phyloP scores from a whole-genome alignment of 306 rosid species.

The Phaseolus lunatus region DNA sequence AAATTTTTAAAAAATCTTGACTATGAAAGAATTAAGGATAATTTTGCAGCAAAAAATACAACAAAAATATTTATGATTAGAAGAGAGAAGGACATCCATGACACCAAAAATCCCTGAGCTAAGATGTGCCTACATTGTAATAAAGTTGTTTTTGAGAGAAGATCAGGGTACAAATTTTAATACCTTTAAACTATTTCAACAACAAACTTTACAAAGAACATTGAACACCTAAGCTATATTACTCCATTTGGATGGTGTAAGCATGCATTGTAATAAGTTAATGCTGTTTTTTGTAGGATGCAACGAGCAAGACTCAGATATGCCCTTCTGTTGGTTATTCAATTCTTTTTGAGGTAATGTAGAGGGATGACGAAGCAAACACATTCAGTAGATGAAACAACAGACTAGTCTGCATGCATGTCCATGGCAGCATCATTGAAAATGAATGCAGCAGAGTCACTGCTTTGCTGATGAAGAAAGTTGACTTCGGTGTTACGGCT shows the following conservation, averaged over 20 bases:
- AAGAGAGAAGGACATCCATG: too few relatives aligned
- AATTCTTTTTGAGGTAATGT: constrained; percentile 44
- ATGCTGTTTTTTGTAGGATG: constrained; percentile 44
- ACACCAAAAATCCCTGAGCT: too few relatives aligned
- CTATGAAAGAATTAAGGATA: too few relatives aligned
- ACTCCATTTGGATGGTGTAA: constrained; percentile 32
- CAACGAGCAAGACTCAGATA: constrained; percentile 41
- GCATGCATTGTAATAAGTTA: constrained; percentile 40
- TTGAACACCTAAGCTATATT: constrained; percentile 49
- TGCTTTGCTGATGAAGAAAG: constrained; percentile 58
- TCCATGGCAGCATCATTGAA: constrained; percentile 86
- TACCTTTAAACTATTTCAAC: constrained; percentile 40
- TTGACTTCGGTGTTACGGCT: constrained; percentile 57
- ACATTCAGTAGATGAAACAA: constrained; percentile 43
- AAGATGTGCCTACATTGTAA: constrained; percentile 36
- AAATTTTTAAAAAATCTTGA: too few relatives aligned
- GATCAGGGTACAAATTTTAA: constrained; percentile 46
- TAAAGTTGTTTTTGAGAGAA: constrained; percentile 33
- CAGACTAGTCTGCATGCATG: constrained; percentile 81
- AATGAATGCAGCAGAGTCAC: constrained; percentile 60
- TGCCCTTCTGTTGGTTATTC: constrained; percentile 41
- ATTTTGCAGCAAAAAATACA: too few relatives aligned
- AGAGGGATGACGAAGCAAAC: constrained; percentile 39
- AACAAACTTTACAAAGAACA: constrained; percentile 54
- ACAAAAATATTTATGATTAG: too few relatives aligned